Evolutionary conservation across 1,284 basidiomycete genomes (phyloP), one percentile per base, ranked within the genome.

Genomic region (Ceratobasidium papillatum): DNA sequence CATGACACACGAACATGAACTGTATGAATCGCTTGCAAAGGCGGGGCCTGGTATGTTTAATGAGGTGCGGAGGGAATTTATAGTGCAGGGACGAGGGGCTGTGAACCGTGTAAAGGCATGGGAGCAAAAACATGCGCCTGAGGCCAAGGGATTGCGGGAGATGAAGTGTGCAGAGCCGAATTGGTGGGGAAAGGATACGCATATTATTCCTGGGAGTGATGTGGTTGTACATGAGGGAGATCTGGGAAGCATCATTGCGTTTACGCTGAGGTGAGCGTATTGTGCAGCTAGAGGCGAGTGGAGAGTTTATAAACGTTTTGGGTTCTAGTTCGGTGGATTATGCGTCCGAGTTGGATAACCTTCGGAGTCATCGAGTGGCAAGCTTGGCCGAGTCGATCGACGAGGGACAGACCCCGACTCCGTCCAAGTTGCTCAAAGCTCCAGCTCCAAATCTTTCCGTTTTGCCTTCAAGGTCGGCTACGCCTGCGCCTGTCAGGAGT

Each of bases 161-260:
- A 77, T 52, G 77, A 66, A 80, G 9, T 80, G 80, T 0, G 78
- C 79, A 22, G 87, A 89, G 77, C 91, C 91, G 0, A 85, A 85
- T 34, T 93, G 91, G 88, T 90, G 87, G 87, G 81, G 81, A n/a
- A 82, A 81, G 22, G 85, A 85, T 7, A 88, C 85, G 77, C 89
- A 93, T 82, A 87, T 87, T 43, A 82, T 91, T 19, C 91, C 91
- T 17, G 88, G 89, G 2, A 87, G 89, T 9, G 88, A 87, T 77
- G 84, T 93, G 1, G 84, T 94, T 68, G 85, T 93, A 8, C 81
- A 87, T 64, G 91, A 93, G 78, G 85, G 87, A 76, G 90, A 91
- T 80, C 90, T 88, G 89, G 90, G 90, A 0, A 91, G 90, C 79
- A 88, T 92, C 63, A 92, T 92, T 77, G 88, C 91, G 1, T 91